Conservation (phyloP, 2,329 filamentous ascomycete genomes). For the Diplodia corticola region DNA sequence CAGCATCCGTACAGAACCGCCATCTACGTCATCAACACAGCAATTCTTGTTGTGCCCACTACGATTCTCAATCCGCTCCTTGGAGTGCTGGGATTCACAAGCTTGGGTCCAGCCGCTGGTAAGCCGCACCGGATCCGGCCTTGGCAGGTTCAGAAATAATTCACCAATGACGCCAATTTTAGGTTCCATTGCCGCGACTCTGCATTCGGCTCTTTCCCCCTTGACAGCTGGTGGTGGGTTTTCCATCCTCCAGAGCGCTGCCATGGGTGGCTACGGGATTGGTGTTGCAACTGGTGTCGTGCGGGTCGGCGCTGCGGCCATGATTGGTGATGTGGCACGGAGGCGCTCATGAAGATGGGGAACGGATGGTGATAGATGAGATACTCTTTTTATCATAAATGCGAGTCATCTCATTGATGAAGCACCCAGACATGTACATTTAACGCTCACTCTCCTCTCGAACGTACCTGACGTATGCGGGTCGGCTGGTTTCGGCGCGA, state of each 20-base stretch:
- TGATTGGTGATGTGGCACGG: not conserved
- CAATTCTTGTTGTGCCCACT: constrained; percentile 29
- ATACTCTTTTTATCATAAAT: not conserved
- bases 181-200: constrained; percentile 12
- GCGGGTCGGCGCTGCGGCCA: not conserved
- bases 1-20: constrained; percentile 30
- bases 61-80: constrained; percentile 29
- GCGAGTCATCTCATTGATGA: too few relatives aligned
- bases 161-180: not conserved
- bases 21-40: constrained; percentile 29
- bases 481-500: too few relatives aligned
- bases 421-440: too few relatives aligned
- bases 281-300: constrained; percentile 27
- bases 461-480: too few relatives aligned
- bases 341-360: not conserved
- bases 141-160: not conserved
- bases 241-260: constrained; percentile 35
- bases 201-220: constrained; percentile 29
- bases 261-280: constrained; percentile 36
- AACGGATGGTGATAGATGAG: not conserved
- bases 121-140: not conserved
- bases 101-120: constrained; percentile 25
- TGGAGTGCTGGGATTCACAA: constrained; percentile 28
- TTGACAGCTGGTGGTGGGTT: constrained; percentile 31
- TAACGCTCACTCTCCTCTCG: too few relatives aligned